These are phyloP conservation scores for Dioscorea alata DNA, from an alignment of 106 monocot genomes.

Conservation along the genomic window DNA sequence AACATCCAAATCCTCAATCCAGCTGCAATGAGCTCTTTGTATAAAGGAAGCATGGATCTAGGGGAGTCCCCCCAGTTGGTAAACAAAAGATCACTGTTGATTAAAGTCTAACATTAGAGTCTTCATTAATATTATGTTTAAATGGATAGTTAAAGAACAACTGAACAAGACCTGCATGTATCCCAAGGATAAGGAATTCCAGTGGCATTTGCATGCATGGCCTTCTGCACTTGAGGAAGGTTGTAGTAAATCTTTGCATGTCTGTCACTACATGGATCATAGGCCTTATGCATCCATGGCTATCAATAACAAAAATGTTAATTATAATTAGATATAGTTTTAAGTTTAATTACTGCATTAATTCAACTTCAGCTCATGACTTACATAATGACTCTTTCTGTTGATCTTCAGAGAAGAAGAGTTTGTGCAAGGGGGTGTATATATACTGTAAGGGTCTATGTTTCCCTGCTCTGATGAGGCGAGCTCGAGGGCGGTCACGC, in stretches of 20 bases:
- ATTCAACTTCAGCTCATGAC: not conserved
- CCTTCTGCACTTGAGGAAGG: conserved; percentile 70
- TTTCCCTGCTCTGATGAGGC: conserved; percentile 52
- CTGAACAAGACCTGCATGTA: conserved; percentile 68
- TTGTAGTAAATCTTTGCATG: conserved; percentile 67
- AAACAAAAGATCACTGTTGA: conserved; percentile 42
- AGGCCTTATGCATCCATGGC: conserved; percentile 84
- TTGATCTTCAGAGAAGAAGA: conserved; percentile 26
- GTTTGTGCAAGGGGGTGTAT: conserved; percentile 53
- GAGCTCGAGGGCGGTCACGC: conserved; percentile 17
- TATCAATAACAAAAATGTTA: conserved; percentile 18
- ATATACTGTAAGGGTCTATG: conserved; percentile 89
- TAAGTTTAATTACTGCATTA: not conserved
- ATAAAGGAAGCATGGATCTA: conserved; percentile 78
- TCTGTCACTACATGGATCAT: conserved; percentile 79
- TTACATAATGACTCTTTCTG: conserved; percentile 74
- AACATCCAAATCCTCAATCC: conserved; percentile 83
- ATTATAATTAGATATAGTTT: not conserved
- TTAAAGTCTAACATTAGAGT: too few species aligned
- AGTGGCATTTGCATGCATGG: conserved; percentile 84
- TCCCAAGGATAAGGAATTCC: conserved; percentile 66
- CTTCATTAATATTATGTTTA: too few species aligned
- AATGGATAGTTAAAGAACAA: too few species aligned
- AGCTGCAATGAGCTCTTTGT: conserved; percentile 72
- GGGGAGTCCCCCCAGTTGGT: conserved; percentile 76